Percentiles rank a stretch among this genome's conserved stretches.
phyloP scores from a whole-genome alignment of 1,139 yeast species.

The Candida sanyaensis region DNA sequence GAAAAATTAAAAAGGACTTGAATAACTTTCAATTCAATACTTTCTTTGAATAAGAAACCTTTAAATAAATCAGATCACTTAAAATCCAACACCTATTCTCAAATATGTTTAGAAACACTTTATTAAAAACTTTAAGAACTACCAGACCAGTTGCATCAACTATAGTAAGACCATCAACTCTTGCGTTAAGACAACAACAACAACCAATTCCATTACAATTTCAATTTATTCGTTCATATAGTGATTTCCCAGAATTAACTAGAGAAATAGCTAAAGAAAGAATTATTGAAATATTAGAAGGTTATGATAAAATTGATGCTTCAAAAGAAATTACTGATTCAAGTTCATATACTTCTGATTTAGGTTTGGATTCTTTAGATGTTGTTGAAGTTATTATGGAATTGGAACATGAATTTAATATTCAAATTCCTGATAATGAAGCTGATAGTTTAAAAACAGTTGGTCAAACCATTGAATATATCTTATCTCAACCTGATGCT shows the following conservation, averaged over 20 bases:
- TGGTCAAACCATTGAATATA: slow-evolving; percentile 78
- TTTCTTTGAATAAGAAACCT: background rate
- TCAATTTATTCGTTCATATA: slow-evolving; percentile 46
- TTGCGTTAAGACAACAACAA: background rate
- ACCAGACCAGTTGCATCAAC: slow-evolving; percentile 6
- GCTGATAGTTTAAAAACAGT: slow-evolving; percentile 84
- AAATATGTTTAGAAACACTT: slow-evolving; percentile 33
- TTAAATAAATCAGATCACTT: background rate
- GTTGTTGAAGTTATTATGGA: slow-evolving; percentile 90
- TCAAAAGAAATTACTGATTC: slow-evolving; percentile 53
- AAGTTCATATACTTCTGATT: slow-evolving; percentile 69
- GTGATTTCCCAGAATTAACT: slow-evolving; percentile 65
- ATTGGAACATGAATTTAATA: slow-evolving; percentile 78
- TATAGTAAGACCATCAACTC: slow-evolving; percentile 5
- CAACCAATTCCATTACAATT: slow-evolving; percentile 4
- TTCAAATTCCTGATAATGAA: slow-evolving; percentile 83
- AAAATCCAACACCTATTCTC: background rate
- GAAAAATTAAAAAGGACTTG: slow-evolving; percentile 1
- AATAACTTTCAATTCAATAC: background rate
- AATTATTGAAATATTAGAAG: slow-evolving; percentile 75
- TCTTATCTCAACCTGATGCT: slow-evolving; percentile 72
- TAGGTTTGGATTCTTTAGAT: slow-evolving; percentile 86
- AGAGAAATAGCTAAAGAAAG: slow-evolving; percentile 75
- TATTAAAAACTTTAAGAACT: slow-evolving; percentile 31
- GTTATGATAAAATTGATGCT: slow-evolving; percentile 67